phyloP scores from a whole-genome alignment of 2,329 filamentous ascomycete species.

The Pseudogymnoascus sp. region DNA sequence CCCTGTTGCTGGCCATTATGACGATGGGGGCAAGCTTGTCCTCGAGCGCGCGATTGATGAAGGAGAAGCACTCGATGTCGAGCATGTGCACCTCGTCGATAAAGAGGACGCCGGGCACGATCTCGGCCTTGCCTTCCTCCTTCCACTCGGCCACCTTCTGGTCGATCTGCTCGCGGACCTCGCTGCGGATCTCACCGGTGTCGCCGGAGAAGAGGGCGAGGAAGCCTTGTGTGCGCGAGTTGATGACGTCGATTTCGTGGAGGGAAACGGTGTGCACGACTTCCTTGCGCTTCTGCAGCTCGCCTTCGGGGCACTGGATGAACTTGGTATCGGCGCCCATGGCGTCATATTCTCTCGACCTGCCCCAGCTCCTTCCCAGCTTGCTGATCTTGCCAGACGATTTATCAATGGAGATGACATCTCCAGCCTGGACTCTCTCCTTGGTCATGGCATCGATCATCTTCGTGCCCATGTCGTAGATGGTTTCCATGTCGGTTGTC shows the following conservation, averaged over 20 bases:
- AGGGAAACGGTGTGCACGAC: conserved; percentile 94
- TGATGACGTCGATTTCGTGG: conserved; percentile 99
- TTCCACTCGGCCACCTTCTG: conserved; percentile 99
- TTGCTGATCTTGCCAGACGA: conserved; percentile 97
- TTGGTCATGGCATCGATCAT: conserved; percentile 99
- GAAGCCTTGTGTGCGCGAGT: conserved; percentile 97
- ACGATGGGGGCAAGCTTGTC: conserved; percentile 92
- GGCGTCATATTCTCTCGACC: conserved; percentile 95
- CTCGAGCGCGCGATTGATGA: conserved; percentile 94
- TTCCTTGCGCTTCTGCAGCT: conserved; percentile 94
- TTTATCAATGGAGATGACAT: conserved; percentile 98
- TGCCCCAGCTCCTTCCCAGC: conserved; percentile 86
- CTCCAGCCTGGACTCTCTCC: conserved; percentile 96
- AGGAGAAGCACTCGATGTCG: conserved; percentile 98
- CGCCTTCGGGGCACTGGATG: conserved; percentile 92
- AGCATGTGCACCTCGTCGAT: conserved; percentile 99
- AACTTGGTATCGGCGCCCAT: conserved; percentile 99
- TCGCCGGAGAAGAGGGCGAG: conserved; percentile 95
- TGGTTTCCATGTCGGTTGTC: conserved; percentile 98
- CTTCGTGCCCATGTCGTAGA: conserved; percentile 98
- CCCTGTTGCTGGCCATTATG: conserved; percentile 98
- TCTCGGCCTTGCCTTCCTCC: conserved; percentile 97
- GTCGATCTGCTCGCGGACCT: conserved; percentile 98
- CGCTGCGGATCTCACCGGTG: conserved; percentile 93
- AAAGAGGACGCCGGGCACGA: conserved; percentile 93